Evolutionary conservation across 106 monocot genomes (phyloP).

Genomic region (Apostasia shenzhenica): DNA sequence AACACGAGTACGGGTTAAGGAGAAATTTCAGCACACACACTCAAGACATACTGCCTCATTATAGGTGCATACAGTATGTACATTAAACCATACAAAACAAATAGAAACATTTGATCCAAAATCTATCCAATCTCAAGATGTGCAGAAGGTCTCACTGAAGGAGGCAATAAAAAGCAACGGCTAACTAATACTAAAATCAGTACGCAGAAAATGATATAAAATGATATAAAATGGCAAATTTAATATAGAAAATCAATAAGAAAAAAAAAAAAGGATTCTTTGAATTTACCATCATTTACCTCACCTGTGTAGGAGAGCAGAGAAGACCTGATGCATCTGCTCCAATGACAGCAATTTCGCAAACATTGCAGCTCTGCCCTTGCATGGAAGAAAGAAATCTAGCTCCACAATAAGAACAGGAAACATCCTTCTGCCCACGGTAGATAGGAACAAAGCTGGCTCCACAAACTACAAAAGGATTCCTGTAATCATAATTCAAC

Average conservation of each 20-base stretch:
- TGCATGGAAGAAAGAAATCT: conserved; percentile 33
- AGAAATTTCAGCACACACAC: too few species aligned
- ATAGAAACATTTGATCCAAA: background rate
- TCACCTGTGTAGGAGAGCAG: conserved; percentile 40
- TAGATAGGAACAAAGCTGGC: conserved; percentile 53
- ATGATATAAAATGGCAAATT: too few species aligned
- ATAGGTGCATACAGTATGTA: too few species aligned
- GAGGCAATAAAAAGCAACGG: background rate
- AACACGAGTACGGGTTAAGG: too few species aligned
- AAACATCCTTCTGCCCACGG: conserved; percentile 55
- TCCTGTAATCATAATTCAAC: conserved; percentile 57
- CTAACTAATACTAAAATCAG: too few species aligned
- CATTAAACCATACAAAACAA: background rate
- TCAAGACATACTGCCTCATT: too few species aligned
- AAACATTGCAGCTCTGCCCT: conserved; percentile 46
- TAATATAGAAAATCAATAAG: background rate
- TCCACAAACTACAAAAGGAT: conserved; percentile 61
- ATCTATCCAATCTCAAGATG: background rate
- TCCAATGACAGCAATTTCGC: conserved; percentile 56
- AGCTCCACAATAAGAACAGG: conserved; percentile 43
- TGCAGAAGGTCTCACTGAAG: background rate
- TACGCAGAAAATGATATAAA: too few species aligned
- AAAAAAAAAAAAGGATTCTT: background rate
- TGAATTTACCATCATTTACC: conserved; percentile 12
- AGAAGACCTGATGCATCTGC: conserved; percentile 57